Evolutionary conservation across 345 rosid species (phyloP).

Genomic region (Gossypium mustelinum): DNA sequence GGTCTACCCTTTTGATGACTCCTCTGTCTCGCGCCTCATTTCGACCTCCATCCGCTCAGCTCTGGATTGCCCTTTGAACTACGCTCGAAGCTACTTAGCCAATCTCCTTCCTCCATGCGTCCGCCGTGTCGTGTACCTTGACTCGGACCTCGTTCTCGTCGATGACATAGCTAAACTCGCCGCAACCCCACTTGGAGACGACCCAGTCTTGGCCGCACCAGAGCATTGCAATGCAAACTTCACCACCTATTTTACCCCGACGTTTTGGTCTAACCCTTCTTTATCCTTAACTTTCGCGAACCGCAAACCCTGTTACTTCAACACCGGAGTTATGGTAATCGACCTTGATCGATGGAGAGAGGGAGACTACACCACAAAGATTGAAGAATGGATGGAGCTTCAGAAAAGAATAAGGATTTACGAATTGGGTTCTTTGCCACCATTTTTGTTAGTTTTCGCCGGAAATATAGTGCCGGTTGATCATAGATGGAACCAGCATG

Average conservation of each 20-base stretch:
- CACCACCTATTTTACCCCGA: slow-evolving; percentile 66
- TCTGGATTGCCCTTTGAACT: slow-evolving; percentile 77
- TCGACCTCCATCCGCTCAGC: slow-evolving; percentile 91
- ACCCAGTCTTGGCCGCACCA: slow-evolving; percentile 74
- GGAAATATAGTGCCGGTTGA: slow-evolving; percentile 70
- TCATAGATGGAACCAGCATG: slow-evolving; percentile 82
- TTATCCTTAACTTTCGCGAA: slow-evolving; percentile 59
- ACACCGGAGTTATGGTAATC: too few relatives aligned
- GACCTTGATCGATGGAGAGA: slow-evolving; percentile 12
- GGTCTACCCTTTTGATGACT: slow-evolving; percentile 58
- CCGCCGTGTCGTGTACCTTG: slow-evolving; percentile 76
- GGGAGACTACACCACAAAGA: slow-evolving; percentile 60
- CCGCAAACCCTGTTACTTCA: slow-evolving; percentile 25
- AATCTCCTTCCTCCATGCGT: slow-evolving; percentile 67
- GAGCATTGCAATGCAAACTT: slow-evolving; percentile 90
- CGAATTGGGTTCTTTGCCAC: slow-evolving; percentile 30
- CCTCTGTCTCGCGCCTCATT: slow-evolving; percentile 60
- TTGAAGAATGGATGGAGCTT: slow-evolving; percentile 90
- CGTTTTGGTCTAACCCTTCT: slow-evolving; percentile 73
- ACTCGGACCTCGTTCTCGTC: slow-evolving; percentile 45
- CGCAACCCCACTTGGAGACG: slow-evolving; percentile 55
- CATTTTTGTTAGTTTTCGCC: slow-evolving; percentile 68
- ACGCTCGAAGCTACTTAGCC: slow-evolving; percentile 33
- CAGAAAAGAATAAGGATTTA: slow-evolving; percentile 65
- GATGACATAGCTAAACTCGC: too few relatives aligned